Base-by-base conservation (phyloP, 768 basidiomycete species). In the Suillus hirtellus region DNA sequence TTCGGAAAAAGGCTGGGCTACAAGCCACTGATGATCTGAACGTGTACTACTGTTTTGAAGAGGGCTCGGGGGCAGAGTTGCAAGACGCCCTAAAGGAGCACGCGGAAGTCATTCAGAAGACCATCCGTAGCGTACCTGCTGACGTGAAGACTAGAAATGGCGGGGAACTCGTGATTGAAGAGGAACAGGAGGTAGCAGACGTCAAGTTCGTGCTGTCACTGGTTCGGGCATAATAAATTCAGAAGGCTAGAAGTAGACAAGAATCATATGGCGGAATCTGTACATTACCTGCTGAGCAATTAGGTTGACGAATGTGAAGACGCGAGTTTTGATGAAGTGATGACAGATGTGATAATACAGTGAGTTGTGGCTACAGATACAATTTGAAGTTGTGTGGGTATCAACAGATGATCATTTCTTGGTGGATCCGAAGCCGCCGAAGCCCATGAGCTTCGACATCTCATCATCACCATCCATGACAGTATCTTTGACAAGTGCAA, bases 21-120 rank as follows among this genome's bases (percentile, higher is more conserved):
- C 94, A 95, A 76, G 90, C 96, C 21, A 95, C 95, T 8, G 97
- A 99, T 72, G 93, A 97, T 72, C 88, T 98, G 35, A 84, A 92
- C 60, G 85, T 97, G 46, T 96, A 89, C 77, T 95, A 95, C 78
- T 77, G 77, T 63, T 92, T 96, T 73, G 88, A 89, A 69, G 84
- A 84, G 15, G 91, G 87, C 31, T 69, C 80, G 10, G 89, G 90
- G 12, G 78, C 78, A 24, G 90, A 91, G 50, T 71, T 95, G 61
- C 75, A 85, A 43, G 78, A 78, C 34, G 91, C 92, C 31, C 84
- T 94, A 67, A 70, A 72, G 60, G 84, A 85, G 63, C 86, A 95
- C 68, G 80, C 80, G 14, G 91, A 89, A 55, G 76, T 88, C 66
- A 87, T 98, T 69, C 76, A 79, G 66, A 89, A 85, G 77, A 90